These are phyloP conservation scores for Flaveria bidentis DNA, from an alignment of 129 eudicot species.

Conservation along the genomic window DNA sequence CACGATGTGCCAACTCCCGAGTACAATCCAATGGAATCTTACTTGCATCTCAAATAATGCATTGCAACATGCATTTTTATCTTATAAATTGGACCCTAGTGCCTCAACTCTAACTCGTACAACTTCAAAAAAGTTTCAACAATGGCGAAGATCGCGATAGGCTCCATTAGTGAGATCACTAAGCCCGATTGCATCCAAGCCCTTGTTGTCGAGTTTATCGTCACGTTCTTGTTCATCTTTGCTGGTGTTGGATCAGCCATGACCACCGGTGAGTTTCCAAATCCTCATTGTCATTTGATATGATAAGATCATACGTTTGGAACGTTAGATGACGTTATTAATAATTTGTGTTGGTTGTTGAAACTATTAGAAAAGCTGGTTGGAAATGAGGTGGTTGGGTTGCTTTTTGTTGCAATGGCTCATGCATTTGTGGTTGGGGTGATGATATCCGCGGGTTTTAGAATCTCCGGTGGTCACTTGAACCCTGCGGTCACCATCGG, in stretches of 20 bases:
- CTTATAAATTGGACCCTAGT: slow-evolving; percentile 22
- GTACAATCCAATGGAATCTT: slow-evolving; percentile 21
- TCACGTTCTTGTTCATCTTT: slow-evolving; percentile 74
- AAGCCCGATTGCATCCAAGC: slow-evolving; percentile 78
- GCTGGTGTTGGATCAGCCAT: slow-evolving; percentile 93
- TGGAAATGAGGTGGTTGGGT: slow-evolving; percentile 66
- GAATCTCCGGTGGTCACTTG: slow-evolving; percentile 82
- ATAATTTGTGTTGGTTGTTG: background rate
- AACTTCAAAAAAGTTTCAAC: background rate
- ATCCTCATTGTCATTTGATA: background rate
- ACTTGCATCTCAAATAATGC: slow-evolving; percentile 35
- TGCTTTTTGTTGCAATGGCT: slow-evolving; percentile 74
- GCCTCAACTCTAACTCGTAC: background rate
- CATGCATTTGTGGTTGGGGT: slow-evolving; percentile 78
- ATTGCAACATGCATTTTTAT: background rate
- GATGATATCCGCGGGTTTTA: slow-evolving; percentile 76
- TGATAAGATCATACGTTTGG: too few relatives aligned
- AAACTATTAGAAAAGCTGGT: slow-evolving; percentile 49
- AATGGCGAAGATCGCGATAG: slow-evolving; percentile 84
- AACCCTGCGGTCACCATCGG: slow-evolving; percentile 95
- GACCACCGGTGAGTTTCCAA: slow-evolving; percentile 54
- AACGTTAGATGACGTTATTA: too few relatives aligned
- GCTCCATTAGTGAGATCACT: slow-evolving; percentile 51
- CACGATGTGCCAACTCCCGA: slow-evolving; percentile 33
- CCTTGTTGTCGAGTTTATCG: slow-evolving; percentile 81